Evolutionary conservation across 192 early-diverging fungal species (phyloP), one percentile per base, ranked within the genome.

Genomic region (Linderina pennispora): DNA sequence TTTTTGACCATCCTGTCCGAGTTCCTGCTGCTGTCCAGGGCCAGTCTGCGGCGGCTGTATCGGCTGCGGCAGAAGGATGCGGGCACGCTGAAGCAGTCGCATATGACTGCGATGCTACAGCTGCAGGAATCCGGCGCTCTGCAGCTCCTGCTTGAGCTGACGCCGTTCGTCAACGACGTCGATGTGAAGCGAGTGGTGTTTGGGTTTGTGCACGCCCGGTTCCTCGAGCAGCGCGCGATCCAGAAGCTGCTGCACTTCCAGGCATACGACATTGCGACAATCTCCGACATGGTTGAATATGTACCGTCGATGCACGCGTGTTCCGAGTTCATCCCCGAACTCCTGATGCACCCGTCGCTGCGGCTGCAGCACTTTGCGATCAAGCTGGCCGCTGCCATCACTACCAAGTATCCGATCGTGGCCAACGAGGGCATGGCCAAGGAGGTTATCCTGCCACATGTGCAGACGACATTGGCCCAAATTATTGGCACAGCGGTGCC

Each of bases 231-330:
- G 24, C 57, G 59, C 23, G 39, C 69, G 4, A 53, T 80, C 18
- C 66, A 64, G 33, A 83, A 79, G 48, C 53, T 77, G 7, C 34
- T 85, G 6, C 79, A 81, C 54, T 81, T 81, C 35, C 77, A 82
- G 46, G 77, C 81, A 3, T 83, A 80, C 58, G 58, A 65, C n/a
- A 53, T 55, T 19, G 47, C 53, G 1, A 48, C 77, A 3, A 76
- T 85, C 16, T 59, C 58, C 8, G 55, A 74, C 45, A 60, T 83
- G 43, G 78, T 83, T n/a, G 51, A 65, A 17, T 42, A 67, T n/a
- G 75, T 85, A 18, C 81, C 81, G 14, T 83, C 81, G 13, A 78
- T 85, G 63, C 79, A 82, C 33, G 74, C 78, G 9, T 72, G 76
- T 24, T 41, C 68, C 10, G 73, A 77, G 41, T 81, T 80, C 62